These are phyloP conservation scores for Allium sativum DNA, from an alignment of 106 monocot genomes.

Conservation along the genomic window DNA sequence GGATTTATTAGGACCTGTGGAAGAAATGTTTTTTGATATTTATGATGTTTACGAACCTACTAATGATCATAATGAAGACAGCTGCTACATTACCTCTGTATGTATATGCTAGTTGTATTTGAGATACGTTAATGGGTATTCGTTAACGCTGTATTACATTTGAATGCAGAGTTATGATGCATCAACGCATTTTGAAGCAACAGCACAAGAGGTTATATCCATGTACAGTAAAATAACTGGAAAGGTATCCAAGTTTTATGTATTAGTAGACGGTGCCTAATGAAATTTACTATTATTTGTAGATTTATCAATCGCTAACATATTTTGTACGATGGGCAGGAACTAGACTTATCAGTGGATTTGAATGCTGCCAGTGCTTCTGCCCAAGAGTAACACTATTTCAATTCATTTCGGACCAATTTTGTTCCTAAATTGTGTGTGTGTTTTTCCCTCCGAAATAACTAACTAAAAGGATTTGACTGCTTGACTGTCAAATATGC, in stretches of 20 bases:
- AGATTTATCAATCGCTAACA: background rate
- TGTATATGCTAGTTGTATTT: slow-evolving; percentile 5
- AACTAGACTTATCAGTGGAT: slow-evolving; percentile 48
- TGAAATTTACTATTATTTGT: background rate
- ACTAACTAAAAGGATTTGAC: no score
- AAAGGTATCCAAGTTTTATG: slow-evolving; percentile 39
- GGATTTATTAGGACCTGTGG: slow-evolving; percentile 43
- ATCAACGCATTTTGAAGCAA: slow-evolving; percentile 79
- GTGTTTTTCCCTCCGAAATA: no score
- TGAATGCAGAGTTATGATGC: slow-evolving; percentile 68
- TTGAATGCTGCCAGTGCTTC: slow-evolving; percentile 65
- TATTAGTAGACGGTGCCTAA: no score
- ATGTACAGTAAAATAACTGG: slow-evolving; percentile 75
- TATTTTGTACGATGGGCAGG: slow-evolving; percentile 13
- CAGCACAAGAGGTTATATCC: slow-evolving; percentile 52
- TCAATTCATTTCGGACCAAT: background rate
- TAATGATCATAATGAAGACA: slow-evolving; percentile 39
- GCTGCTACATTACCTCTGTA: slow-evolving; percentile 60
- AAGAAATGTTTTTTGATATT: slow-evolving; percentile 44
- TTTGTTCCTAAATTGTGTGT: no score
- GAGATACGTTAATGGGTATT: background rate
- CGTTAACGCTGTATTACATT: background rate
- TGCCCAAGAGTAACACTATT: slow-evolving; percentile 23
- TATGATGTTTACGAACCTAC: slow-evolving; percentile 70
- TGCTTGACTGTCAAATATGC: no score